Evolutionary conservation across 495 filamentous ascomycete genomes (phyloP).

Genomic region (Neurospora hispaniola): DNA sequence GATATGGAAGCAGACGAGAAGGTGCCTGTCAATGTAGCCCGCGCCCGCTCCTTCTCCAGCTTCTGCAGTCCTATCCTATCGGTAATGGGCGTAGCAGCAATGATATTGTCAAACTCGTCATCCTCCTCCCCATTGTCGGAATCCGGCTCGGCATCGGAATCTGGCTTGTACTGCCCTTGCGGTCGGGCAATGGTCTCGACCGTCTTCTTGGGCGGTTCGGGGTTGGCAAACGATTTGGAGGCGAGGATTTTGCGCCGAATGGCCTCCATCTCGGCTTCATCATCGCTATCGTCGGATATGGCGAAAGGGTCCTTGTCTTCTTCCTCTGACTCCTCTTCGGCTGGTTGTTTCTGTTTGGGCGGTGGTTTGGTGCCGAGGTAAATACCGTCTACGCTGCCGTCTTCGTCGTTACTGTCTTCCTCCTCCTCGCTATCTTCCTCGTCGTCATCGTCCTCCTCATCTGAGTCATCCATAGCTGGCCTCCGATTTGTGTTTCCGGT

Average conservation of each 20-base stretch:
- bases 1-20: constrained; percentile 20
- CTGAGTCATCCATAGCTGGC: constrained; percentile 37
- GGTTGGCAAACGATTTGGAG: constrained; percentile 76
- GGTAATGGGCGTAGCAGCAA: constrained; percentile 75
- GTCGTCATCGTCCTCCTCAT: constrained; percentile 41
- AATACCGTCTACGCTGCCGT: constrained; percentile 37
- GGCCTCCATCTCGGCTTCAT: constrained; percentile 84
- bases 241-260: constrained; percentile 72
- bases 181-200: constrained; percentile 48
- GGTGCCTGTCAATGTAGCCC: constrained; percentile 17
- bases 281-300: constrained; percentile 66
- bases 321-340: constrained; percentile 11
- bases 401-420: constrained; percentile 18
- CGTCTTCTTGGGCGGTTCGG: constrained; percentile 37
- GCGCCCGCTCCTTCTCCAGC: constrained; percentile 36
- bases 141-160: constrained; percentile 64
- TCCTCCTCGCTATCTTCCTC: constrained; percentile 30
- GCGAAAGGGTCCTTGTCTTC: constrained; percentile 54
- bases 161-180: constrained; percentile 37
- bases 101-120: constrained; percentile 74
- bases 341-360: constrained; percentile 14
- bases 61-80: constrained; percentile 57
- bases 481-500: constrained; percentile 75
- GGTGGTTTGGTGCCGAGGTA: constrained; percentile 45
- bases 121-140: constrained; percentile 57